phyloP scores from a whole-genome alignment of 1,284 basidiomycete genomes.

The Xerocomus minutiporus region DNA sequence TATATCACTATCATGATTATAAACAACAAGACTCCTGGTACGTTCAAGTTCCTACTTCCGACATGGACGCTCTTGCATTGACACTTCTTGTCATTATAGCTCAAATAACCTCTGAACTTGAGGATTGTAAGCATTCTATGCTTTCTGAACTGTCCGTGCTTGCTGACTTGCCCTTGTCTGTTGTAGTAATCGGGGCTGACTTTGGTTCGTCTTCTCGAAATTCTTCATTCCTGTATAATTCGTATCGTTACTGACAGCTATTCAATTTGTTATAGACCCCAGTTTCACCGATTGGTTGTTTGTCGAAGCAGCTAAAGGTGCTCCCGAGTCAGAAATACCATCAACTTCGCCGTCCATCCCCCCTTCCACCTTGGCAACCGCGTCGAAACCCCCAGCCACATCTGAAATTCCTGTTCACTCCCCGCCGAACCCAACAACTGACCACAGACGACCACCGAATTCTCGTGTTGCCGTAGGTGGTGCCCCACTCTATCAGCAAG shows the following conservation, averaged over 20 bases:
- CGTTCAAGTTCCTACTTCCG: slow-evolving; percentile 23
- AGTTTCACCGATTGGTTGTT: slow-evolving; percentile 85
- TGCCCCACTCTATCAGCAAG: slow-evolving; percentile 59
- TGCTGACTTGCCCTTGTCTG: slow-evolving; percentile 17
- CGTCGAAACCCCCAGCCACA: slow-evolving; percentile 16
- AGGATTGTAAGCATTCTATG: slow-evolving; percentile 61
- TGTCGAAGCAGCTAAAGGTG: slow-evolving; percentile 66
- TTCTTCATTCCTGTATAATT: slow-evolving; percentile 9
- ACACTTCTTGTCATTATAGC: slow-evolving; percentile 40
- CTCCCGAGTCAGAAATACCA: slow-evolving; percentile 43
- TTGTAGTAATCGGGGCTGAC: slow-evolving; percentile 71
- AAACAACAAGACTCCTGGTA: slow-evolving; percentile 80
- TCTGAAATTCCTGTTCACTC: slow-evolving; percentile 24
- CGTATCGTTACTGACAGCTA: slow-evolving; percentile 8
- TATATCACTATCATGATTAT: slow-evolving; percentile 91
- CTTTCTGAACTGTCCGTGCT: slow-evolving; percentile 10
- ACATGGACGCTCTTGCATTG: neutral
- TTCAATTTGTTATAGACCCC: slow-evolving; percentile 44
- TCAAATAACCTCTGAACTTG: slow-evolving; percentile 77
- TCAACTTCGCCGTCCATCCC: slow-evolving; percentile 32
- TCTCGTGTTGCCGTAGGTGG: slow-evolving; percentile 38
- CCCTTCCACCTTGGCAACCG: slow-evolving; percentile 22
- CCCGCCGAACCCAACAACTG: slow-evolving; percentile 32
- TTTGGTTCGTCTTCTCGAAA: slow-evolving; percentile 48
- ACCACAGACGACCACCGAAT: slow-evolving; percentile 41